phyloP scores from a whole-genome alignment of 1,284 basidiomycete species.

The Butyriboletus appendiculatus region DNA sequence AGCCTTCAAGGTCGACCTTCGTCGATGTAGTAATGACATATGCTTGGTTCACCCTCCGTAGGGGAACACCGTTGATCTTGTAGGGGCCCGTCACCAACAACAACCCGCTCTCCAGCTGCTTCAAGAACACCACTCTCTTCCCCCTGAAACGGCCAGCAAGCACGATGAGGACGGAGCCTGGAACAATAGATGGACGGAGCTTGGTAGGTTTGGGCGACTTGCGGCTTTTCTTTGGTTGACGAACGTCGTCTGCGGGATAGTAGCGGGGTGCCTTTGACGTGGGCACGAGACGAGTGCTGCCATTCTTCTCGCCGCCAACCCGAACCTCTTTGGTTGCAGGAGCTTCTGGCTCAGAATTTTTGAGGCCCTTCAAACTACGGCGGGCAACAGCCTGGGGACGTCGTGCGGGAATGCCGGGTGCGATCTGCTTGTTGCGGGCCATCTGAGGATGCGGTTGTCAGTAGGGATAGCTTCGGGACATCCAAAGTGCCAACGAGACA shows the following conservation, averaged over 20 bases:
- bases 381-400: slow-evolving; percentile 80
- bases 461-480: slow-evolving; percentile 27
- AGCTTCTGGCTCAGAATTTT: slow-evolving; percentile 69
- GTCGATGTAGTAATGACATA: slow-evolving; percentile 99
- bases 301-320: slow-evolving; percentile 92
- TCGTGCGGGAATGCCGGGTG: slow-evolving; percentile 76
- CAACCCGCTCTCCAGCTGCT: slow-evolving; percentile 93
- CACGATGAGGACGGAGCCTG: slow-evolving; percentile 95
- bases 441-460: slow-evolving; percentile 55
- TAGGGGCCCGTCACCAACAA: slow-evolving; percentile 97
- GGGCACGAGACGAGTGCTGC: slow-evolving; percentile 84
- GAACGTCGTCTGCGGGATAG: slow-evolving; percentile 97
- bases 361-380: slow-evolving; percentile 80
- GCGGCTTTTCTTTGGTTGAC: slow-evolving; percentile 88
- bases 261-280: slow-evolving; percentile 89
- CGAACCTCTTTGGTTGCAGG: slow-evolving; percentile 77
- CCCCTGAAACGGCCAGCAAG: slow-evolving; percentile 98
- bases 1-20: slow-evolving; percentile 82
- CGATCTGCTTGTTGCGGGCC: slow-evolving; percentile 91
- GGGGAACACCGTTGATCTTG: slow-evolving; percentile 98
- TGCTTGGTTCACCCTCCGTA: slow-evolving; percentile 98
- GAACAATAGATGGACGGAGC: slow-evolving; percentile 89
- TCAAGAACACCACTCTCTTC: slow-evolving; percentile 98
- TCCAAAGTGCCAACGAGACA: slow-evolving; percentile 35
- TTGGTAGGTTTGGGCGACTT: slow-evolving; percentile 79